Evolutionary conservation across 768 basidiomycete genomes (phyloP), one percentile per base, ranked within the genome.

Genomic region (Leccinum disarticulatum): DNA sequence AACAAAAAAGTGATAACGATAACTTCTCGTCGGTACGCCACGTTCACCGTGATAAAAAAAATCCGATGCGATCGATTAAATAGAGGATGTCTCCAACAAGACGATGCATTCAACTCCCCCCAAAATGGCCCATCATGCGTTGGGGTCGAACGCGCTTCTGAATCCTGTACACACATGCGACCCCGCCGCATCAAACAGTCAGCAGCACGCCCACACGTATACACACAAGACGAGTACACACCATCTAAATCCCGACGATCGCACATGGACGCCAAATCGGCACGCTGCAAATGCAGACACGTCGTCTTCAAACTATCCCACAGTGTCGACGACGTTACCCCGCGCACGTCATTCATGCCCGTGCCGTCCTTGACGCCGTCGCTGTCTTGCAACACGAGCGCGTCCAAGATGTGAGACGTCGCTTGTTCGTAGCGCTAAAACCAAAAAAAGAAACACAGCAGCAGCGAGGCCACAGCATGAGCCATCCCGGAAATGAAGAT

Each of bases 271-370:
- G 90, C 88, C 43, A 96, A 76, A 72, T 96, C 95, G 4, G 81
- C 74, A 56, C 93, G 77, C 61, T 89, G 86, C 77, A 96, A 80
- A 68, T 94, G 87, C 70, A 93, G 67, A 70, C 91, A 92, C 38
- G 88, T 86, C 43, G 87, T 91, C 74, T 87, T 87, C 64, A 98
- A 75, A 67, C 88, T 91, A 54, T 93, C 91, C 96, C 96, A 98
- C 43, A 98, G 75, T 3, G 88, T 82, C 17, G 80, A 81, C 27
- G 90, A 88, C 2, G 87, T 88, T 50, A 95, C 85, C 8, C 90
- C 91, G 43, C 87, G 86, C 46, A 75, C 77, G 54, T 84, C 80
- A 54, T 82, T 80, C 60, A 73, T 66, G 3, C 77, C 64, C 50
- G 70, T 66, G 7, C 70, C 67, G 31, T 85, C 81, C n/a, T 68